Percentiles rank a stretch among this genome's conserved stretches.
Evolutionary conservation across 192 early-diverging fungal species (phyloP).

Genomic region (Allomyces macrogynus): DNA sequence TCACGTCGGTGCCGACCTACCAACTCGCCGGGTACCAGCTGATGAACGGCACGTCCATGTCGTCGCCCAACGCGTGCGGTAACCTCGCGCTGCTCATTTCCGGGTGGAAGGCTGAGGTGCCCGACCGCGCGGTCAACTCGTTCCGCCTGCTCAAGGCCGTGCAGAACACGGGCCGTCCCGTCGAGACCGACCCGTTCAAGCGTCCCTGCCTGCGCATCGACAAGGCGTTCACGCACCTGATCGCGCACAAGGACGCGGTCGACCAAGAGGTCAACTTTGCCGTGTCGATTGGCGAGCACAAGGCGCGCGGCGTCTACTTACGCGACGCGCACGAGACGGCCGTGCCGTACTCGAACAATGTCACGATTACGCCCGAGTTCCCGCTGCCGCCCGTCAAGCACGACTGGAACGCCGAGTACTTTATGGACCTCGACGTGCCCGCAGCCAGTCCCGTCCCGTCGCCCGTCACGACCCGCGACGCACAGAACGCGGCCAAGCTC

Average conservation of each 20-base stretch:
- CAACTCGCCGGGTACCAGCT: conserved; percentile 41
- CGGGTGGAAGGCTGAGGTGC: conserved; percentile 49
- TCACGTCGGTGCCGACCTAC: conserved; percentile 75
- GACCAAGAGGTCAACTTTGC: conserved; percentile 53
- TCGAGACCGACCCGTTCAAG: conserved; percentile 47
- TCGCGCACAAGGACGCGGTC: conserved; percentile 24
- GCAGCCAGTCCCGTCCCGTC: background rate
- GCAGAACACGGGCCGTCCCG: conserved; percentile 45
- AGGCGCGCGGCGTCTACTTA: conserved; percentile 66
- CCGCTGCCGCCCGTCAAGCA: background rate
- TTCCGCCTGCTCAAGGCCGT: conserved; percentile 68
- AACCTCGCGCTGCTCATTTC: conserved; percentile 67
- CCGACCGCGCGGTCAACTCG: conserved; percentile 37
- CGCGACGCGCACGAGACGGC: conserved; percentile 53
- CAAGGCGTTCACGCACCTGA: conserved; percentile 61
- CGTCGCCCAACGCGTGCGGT: conserved; percentile 76
- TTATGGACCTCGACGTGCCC: background rate
- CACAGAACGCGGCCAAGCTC: conserved; percentile 37
- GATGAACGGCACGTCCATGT: conserved; percentile 93
- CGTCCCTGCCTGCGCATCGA: conserved; percentile 76
- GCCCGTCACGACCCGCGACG: conserved; percentile 12
- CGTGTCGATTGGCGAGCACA: conserved; percentile 9
- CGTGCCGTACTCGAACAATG: conserved; percentile 28
- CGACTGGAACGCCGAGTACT: background rate
- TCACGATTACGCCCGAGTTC: conserved; percentile 7